Evolutionary conservation across 352 stramenopile genomes (phyloP), one percentile per base, ranked within the genome.

Genomic region (Phytophthora capsici): DNA sequence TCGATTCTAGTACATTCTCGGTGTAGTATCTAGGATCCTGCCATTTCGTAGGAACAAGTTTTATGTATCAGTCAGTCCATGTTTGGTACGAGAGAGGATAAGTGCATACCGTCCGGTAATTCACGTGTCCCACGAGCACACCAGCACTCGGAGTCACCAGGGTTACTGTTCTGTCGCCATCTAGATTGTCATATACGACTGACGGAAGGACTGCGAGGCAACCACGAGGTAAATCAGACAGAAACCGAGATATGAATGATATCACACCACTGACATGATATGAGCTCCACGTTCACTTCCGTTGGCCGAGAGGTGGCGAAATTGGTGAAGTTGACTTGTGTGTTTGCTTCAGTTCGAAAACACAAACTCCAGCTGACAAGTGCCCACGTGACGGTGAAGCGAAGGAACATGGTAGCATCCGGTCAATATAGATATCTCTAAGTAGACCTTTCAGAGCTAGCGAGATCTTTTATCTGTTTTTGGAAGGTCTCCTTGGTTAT

Each of bases 1-100:
- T 68, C 19, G 78, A 72, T 36, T 89, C 78, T 10, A 87, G 20
- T 3, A 84, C 60, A 37, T 82, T 75, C 50, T 89, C 80, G 0
- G 76, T 88, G 45, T 85, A 88, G 36, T 79, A 89, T 13, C 69
- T 61, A 9, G 80, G 66, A 44, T 89, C 80, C 80, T 88, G 38
- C 38, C 34, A 48, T 47, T 30, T 48, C 37, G 9, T 34, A 34
- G 28, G 28, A 14, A 10, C 28, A 34, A 36, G 38, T 14, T n/a
- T 25, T 4, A 30, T 23, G 17, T 12, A 48, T 32, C 20, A 28
- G 32, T 66, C 28, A 62, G 25, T 28, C 1, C 26, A n/a, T 36
- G 23, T 36, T 40, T 44, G 9, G 9, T 20, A 61, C 14, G 1
- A 34, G 28, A 34, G 28, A 14, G 28, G 28, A 16, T 1, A 41